phyloP scores from a whole-genome alignment of 75 land plant genomes.

The Larix kaempferi region DNA sequence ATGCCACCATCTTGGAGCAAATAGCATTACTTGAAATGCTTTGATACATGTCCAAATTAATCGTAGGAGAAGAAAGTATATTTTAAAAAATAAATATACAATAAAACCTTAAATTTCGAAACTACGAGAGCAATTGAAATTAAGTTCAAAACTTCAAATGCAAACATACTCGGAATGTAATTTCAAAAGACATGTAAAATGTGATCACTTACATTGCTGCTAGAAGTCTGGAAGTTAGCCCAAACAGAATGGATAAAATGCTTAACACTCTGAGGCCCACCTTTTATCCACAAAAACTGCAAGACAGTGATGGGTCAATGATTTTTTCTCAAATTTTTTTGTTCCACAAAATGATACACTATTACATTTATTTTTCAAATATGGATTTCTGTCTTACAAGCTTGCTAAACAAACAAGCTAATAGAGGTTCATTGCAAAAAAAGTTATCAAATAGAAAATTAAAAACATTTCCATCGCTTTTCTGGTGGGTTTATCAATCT shows the following conservation, averaged over 20 bases:
- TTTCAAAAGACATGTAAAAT: not conserved
- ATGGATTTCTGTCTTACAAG: not conserved
- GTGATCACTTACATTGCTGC: constrained; percentile 62
- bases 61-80: not conserved
- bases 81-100: not conserved
- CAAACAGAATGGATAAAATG: constrained; percentile 89
- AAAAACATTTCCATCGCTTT: not conserved
- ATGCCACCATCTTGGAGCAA: too few species aligned
- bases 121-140: not conserved
- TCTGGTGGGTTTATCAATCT: not conserved
- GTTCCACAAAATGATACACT: not conserved
- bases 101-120: not conserved
- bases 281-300: constrained; percentile 84
- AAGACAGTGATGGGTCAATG: not conserved
- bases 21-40: not conserved
- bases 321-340: constrained; percentile 1
- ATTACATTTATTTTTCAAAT: not conserved
- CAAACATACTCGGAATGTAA: not conserved
- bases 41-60: not conserved
- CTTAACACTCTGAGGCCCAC: constrained; percentile 53
- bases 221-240: constrained; percentile 97
- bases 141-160: not conserved
- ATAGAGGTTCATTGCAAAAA: not conserved
- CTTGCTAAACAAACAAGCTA: not conserved
- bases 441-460: not conserved